Percentiles rank a stretch among this genome's conserved stretches.
Evolutionary conservation across 179 eudicot species (phyloP).

Genomic region (Pouteria campechiana): DNA sequence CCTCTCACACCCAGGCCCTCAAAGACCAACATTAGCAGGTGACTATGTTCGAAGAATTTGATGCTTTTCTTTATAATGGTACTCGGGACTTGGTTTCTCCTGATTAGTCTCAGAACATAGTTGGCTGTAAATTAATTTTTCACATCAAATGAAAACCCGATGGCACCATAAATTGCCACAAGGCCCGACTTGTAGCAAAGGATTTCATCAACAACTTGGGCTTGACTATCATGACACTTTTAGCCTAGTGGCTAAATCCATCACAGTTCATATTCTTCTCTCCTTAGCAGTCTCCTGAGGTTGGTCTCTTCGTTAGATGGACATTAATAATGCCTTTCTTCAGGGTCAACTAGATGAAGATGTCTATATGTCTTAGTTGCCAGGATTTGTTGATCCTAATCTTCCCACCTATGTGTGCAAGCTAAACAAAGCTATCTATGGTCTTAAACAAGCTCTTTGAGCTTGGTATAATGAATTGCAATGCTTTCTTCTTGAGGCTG

Average conservation of each 20-base stretch:
- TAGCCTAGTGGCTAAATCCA: background rate
- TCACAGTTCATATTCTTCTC: background rate
- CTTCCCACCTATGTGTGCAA: background rate
- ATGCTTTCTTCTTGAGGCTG: background rate
- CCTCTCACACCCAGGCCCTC: background rate
- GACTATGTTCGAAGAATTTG: too few species aligned
- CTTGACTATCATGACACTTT: background rate
- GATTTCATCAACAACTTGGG: background rate
- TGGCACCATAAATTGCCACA: too few species aligned
- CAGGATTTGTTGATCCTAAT: background rate
- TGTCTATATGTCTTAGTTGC: background rate
- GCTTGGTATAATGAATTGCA: background rate
- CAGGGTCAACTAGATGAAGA: background rate
- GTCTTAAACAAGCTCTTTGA: background rate
- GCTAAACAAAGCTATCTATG: background rate
- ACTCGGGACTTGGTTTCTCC: too few species aligned
- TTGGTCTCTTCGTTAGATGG: background rate
- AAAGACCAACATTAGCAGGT: too few species aligned
- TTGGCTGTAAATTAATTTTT: background rate
- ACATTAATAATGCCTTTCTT: background rate
- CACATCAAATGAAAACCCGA: too few species aligned
- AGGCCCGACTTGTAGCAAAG: background rate
- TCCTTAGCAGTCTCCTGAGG: background rate
- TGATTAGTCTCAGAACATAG: background rate
- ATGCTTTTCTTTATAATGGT: background rate